Evolutionary conservation across 2,329 filamentous ascomycete genomes (phyloP), one percentile per base, ranked within the genome.

Genomic region (Didymella arachidicola): DNA sequence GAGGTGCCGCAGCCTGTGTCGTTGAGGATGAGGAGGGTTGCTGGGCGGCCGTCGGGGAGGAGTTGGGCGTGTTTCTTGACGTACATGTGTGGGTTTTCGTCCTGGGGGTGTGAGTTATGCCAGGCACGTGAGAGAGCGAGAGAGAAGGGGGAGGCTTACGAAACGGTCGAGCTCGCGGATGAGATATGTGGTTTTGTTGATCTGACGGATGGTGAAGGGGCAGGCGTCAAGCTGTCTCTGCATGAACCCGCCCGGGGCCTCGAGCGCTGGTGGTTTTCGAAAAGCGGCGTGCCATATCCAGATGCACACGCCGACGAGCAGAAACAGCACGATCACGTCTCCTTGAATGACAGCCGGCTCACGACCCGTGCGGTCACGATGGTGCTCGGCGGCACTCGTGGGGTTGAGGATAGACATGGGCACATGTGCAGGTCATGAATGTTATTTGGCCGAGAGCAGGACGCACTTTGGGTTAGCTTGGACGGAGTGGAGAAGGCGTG

Each of bases 131-230:
- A 14, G 3, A 12, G 32, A 18, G 5, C 8, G 14, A 38, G 8
- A 14, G 3, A 12, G 32, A 18, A 6, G 19, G n/a, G 43, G 18
- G 14, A 18, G 25, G 19, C 53, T 57, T 57, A 63, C 57, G 32
- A 57, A 63, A 27, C 47, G 53, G 38, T 63, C 60, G 12, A 53
- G 48, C 26, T 60, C 60, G 27, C 57, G 57, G 22, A 63, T 49
- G 16, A 60, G 34, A 38, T 50, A 53, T n/a, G 60, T 63, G 5
- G 53, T 60, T 7, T 48, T 54, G 42, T 60, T 63, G 18, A 63
- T 16, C 38, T 53, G 53, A 42, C 57, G 57, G 25, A 63, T 60
- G n/a, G 57, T 63, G 39, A 63, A 60, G 3, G 57, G 61, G n/a
- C 57, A 63, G 34, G 27, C 56, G n/a, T 53, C 50, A n/a, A 39